Conservation (phyloP, 129 eudicot genomes). For the carrot (Daucus carota) region DNA sequence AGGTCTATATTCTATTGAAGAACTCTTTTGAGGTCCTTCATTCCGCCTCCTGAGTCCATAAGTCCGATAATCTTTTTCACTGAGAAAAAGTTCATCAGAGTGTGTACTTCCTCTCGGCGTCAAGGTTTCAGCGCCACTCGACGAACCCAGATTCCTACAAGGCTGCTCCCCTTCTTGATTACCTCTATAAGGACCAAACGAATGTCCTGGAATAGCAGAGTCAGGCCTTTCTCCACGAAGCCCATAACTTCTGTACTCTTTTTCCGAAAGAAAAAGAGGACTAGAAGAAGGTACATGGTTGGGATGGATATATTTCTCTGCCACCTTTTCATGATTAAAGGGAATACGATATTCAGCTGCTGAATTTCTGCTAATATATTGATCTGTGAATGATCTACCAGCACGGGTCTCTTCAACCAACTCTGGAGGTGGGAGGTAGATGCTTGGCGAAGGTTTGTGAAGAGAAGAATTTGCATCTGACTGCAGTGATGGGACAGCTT, state of each 20-base stretch:
- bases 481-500: neutral
- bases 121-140: neutral
- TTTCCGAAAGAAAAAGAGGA: conserved; percentile 7
- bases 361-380: neutral
- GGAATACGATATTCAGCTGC: neutral
- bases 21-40: conserved; percentile 3
- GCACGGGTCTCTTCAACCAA: neutral
- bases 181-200: neutral
- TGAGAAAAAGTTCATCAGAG: conserved; percentile 8
- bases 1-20: neutral
- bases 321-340: neutral
- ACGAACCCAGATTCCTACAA: neutral
- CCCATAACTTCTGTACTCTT: conserved; percentile 15
- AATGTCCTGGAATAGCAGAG: neutral
- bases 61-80: conserved; percentile 16
- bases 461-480: conserved; percentile 6
- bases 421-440: neutral
- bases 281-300: neutral
- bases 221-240: conserved; percentile 10
- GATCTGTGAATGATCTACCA: neutral
- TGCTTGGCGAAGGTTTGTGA: conserved; percentile 1
- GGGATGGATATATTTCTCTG: conserved; percentile 1
- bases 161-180: conserved; percentile 7
- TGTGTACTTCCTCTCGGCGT: neutral
- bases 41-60: neutral